Conservation (phyloP, 2,329 filamentous ascomycete species). For the Mycosphaerelloides madeirae region DNA sequence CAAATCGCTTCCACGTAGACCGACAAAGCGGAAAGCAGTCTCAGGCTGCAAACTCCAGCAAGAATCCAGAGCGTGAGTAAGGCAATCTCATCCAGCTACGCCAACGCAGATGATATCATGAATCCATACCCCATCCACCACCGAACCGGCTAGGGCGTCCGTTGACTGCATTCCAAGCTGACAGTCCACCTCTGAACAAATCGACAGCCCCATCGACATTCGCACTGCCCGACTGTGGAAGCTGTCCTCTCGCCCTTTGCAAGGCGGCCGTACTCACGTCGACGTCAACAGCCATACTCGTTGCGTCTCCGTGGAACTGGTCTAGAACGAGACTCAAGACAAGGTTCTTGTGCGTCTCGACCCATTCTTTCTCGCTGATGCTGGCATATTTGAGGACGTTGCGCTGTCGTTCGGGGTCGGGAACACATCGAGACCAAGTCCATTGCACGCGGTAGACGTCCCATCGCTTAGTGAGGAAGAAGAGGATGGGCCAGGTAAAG, state of each 20-base stretch:
- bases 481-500: conserved; percentile 66
- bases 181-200: conserved; percentile 22
- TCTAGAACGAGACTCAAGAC: conserved; percentile 58
- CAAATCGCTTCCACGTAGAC: no score
- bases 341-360: conserved; percentile 57
- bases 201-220: conserved; percentile 23
- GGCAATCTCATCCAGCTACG: no score
- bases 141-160: conserved; percentile 17
- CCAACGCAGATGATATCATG: no score
- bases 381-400: conserved; percentile 46
- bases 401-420: background rate
- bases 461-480: conserved; percentile 63
- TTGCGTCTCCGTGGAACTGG: conserved; percentile 46
- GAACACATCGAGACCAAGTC: conserved; percentile 44
- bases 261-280: conserved; percentile 37
- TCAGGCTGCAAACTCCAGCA: no score
- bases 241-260: conserved; percentile 8
- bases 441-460: conserved; percentile 63
- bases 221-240: conserved; percentile 19
- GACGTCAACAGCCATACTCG: conserved; percentile 35
- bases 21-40: no score
- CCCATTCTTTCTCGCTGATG: conserved; percentile 53
- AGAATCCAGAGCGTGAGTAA: no score
- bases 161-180: conserved; percentile 23
- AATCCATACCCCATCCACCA: conserved; percentile 1